Base-by-base conservation (phyloP, 2,329 filamentous ascomycete species). In the Aspergillus sclerotialis region DNA sequence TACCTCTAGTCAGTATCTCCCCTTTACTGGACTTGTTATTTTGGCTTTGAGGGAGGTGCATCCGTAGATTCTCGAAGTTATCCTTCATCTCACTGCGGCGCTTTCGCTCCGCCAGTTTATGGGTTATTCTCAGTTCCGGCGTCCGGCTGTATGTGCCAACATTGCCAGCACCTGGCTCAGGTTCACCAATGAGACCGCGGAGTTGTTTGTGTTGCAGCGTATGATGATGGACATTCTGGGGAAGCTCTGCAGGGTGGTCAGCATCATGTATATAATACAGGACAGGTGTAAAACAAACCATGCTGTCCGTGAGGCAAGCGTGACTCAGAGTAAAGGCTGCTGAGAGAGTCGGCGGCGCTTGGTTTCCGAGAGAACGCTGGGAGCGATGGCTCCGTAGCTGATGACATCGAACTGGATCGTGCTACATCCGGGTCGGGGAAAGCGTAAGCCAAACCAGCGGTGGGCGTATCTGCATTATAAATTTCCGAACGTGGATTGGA, bases 1-100 rank as follows among this genome's bases (percentile, higher is more conserved):
- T 53, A 68, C 65, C 64, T 58, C 64, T 53, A 15, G 65, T 68
- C 13, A 71, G 46, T 2, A 67, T 71, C 43, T 71, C 68, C 68
- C 68, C 70, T 53, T 71, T 71, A 49, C 68, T 70, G 6, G 68
- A 70, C 43, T 71, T 71, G 48, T 68, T 69, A 41, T 64, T 68
- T 43, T 68, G 66, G 35, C 52, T 60, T 11, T 63, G 55, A 4
- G 68, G 68, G 2, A 71, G 55, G 18, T 64, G 61, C 24, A 58
- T 46, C 18, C 68, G 59, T 28, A 71, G 46, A 13, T 58, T 51
- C 45, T 71, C 68, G 40, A 71, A 71, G 32, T 67, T 68, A 45
- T 69, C 66, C 39, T 71, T 71, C 68, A 71, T 71, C 42, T 71
- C 68, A 36, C 67, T 70, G 29, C 68, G 65, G 24, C 68, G 65